Base-by-base conservation (phyloP, 495 filamentous ascomycete species). In the Penicillium nucicola region DNA sequence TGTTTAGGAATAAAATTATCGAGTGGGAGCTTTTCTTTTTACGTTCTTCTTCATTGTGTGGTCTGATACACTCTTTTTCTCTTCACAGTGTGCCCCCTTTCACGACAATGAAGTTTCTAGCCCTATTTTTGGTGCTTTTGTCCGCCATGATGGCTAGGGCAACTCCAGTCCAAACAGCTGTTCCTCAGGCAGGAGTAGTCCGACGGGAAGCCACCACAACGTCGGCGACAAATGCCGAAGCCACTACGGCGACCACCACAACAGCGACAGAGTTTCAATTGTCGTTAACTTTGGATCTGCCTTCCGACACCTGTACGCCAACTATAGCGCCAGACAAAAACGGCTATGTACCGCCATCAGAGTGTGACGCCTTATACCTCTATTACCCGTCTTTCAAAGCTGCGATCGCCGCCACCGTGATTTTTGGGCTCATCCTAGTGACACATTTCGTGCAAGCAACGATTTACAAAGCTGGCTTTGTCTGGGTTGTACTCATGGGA, bases 321-420 rank as follows among this genome's bases (percentile, higher is more conserved):
- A 46, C 32, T 10, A 35, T 46, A 12, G 8, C 33, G 3, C 44
- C 44, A 1, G 44, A 35, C 18, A 46, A 38, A 1, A 18, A 46
- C 30, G 44, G 44, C 4, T 46, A 35, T 15, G 32, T 46, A 2
- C 44, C 44, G 3, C 33, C 34, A 15, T 14, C 19, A 19, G 33
- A 23, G n/a, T 46, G 44, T 11, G 11, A 46, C n/a, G 44, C 32
- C 12, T 28, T 46, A 19, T 35, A 36, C 20, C 33, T 36, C n/a
- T 46, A 46, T 28, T 25, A 36, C 14, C 44, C 44, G 8, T 46
- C 44, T 17, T 46, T 46, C 23, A 23, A 22, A 30, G 44, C 44
- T 5, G 44, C 44, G 4, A 10, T 46, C 13, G 20, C 33, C n/a
- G 20, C 33, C 22, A 23, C 32, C 13, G 34, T 35, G 4, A 23